Conservation (phyloP, 306 rosid genomes). For the Fragaria ananassa region DNA sequence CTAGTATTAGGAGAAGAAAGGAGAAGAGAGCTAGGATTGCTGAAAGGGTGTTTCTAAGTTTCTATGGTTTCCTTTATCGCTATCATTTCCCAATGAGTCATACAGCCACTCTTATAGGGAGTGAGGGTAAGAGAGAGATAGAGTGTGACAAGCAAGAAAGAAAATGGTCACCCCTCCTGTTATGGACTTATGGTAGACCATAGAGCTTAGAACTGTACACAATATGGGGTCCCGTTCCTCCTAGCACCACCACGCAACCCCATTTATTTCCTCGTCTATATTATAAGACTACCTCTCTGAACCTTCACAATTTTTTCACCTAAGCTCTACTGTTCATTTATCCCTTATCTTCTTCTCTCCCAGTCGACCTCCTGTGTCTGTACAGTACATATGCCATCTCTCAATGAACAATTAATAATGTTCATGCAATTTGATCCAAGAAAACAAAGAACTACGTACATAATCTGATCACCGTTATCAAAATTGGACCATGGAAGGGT, state of each 20-base stretch:
- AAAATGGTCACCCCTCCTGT: background rate
- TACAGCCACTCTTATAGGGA: conserved; percentile 45
- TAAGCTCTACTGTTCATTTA: conserved; percentile 39
- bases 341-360: conserved; percentile 26
- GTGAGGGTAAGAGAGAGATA: conserved; percentile 5
- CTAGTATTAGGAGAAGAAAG: background rate
- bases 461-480: too few species aligned
- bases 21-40: background rate
- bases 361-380: too few species aligned
- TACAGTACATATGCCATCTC: background rate
- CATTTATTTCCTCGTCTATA: conserved; percentile 1
- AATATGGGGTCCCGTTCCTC: conserved; percentile 17
- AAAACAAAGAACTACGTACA: too few species aligned
- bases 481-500: too few species aligned
- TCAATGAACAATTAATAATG: too few species aligned
- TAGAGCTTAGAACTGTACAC: background rate
- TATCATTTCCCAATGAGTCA: conserved; percentile 38
- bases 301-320: conserved; percentile 25
- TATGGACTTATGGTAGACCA: background rate
- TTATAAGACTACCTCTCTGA: background rate
- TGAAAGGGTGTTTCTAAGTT: background rate
- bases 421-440: too few species aligned
- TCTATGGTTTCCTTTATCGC: background rate
- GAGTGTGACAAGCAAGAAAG: conserved; percentile 13
- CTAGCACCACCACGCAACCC: conserved; percentile 48